phyloP scores from a whole-genome alignment of 768 basidiomycete genomes.

The Agaricus subrufescens region DNA sequence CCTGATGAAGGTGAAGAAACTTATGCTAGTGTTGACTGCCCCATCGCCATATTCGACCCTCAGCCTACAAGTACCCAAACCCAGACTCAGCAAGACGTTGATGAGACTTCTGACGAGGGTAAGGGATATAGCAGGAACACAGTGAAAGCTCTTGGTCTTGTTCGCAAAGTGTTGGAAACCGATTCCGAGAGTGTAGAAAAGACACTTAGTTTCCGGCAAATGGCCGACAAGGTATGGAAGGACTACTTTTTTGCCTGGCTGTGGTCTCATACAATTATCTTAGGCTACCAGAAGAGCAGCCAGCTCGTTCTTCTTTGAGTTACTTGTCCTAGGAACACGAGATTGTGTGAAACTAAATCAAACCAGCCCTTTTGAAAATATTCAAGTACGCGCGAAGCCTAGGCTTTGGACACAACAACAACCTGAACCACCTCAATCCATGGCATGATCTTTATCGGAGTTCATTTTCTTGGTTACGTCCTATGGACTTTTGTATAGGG shows the following conservation, averaged over 20 bases:
- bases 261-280: background rate
- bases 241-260: background rate
- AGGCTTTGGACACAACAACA: slow-evolving; percentile 73
- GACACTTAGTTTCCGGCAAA: slow-evolving; percentile 69
- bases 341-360: slow-evolving; percentile 87
- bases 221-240: slow-evolving; percentile 66
- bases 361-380: slow-evolving; percentile 73
- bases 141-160: slow-evolving; percentile 71
- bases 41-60: slow-evolving; percentile 77
- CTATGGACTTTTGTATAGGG: background rate
- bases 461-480: background rate
- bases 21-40: slow-evolving; percentile 68
- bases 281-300: slow-evolving; percentile 90
- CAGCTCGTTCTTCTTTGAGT: slow-evolving; percentile 95
- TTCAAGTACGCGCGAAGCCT: slow-evolving; percentile 75
- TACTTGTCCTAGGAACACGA: slow-evolving; percentile 89
- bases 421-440: slow-evolving; percentile 1
- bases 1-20: slow-evolving; percentile 57
- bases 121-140: slow-evolving; percentile 89
- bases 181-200: slow-evolving; percentile 46
- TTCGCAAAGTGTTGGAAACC: slow-evolving; percentile 65
- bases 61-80: slow-evolving; percentile 42
- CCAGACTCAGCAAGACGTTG: slow-evolving; percentile 31
- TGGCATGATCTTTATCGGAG: background rate
- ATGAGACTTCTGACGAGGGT: slow-evolving; percentile 22